A percentile compares a stretch with the other conserved stretches of the same genome.
Conservation (phyloP, 2,329 filamentous ascomycete genomes). For the Aspergillus novofumigatus region DNA sequence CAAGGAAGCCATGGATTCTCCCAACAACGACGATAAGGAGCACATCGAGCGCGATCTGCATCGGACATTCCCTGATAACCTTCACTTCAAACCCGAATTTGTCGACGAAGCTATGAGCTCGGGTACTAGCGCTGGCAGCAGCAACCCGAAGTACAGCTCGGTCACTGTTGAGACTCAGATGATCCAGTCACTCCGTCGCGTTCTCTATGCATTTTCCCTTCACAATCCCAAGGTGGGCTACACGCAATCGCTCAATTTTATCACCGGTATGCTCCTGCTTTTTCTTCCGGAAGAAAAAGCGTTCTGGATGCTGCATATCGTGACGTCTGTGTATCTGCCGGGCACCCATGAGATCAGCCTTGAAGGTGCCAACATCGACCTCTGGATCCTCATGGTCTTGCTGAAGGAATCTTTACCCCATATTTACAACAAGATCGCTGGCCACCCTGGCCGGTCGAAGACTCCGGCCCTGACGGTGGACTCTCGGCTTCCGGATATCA, state of each 20-base stretch:
- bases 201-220: slow-evolving; percentile 83
- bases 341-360: slow-evolving; percentile 88
- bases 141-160: slow-evolving; percentile 32
- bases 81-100: slow-evolving; percentile 72
- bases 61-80: slow-evolving; percentile 90
- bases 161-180: slow-evolving; percentile 65
- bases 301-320: slow-evolving; percentile 90
- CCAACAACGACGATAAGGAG: slow-evolving; percentile 73
- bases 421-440: slow-evolving; percentile 84
- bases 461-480: slow-evolving; percentile 40
- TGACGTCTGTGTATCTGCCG: slow-evolving; percentile 81
- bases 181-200: slow-evolving; percentile 74
- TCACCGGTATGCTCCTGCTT: slow-evolving; percentile 81
- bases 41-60: slow-evolving; percentile 92
- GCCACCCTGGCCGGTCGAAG: slow-evolving; percentile 47
- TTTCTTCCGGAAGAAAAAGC: slow-evolving; percentile 90
- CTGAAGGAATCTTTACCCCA: slow-evolving; percentile 76
- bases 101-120: slow-evolving; percentile 12
- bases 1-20: slow-evolving; percentile 58
- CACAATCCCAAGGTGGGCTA: slow-evolving; percentile 92
- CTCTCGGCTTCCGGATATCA: slow-evolving; percentile 75
- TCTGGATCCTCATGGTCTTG: slow-evolving; percentile 86
- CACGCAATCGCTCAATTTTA: slow-evolving; percentile 92
- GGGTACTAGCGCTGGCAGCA: slow-evolving; percentile 28
- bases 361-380: slow-evolving; percentile 87